Base-by-base conservation (phyloP, 1,284 basidiomycete genomes). In the Hypsizygus ulmarius region DNA sequence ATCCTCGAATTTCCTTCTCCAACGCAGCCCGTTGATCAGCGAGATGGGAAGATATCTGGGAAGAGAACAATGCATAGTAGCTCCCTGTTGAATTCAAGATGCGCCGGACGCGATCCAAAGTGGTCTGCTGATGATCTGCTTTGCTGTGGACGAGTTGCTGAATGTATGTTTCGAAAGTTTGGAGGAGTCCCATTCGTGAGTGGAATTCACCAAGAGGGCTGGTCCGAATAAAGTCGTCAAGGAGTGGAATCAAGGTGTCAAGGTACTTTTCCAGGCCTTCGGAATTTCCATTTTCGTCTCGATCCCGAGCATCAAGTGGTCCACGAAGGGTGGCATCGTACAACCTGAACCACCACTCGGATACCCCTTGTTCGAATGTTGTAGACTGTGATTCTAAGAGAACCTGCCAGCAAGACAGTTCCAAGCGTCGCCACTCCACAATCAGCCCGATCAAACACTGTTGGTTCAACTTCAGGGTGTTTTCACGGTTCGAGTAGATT, bases 281-380 rank as follows among this genome's bases (percentile, higher is more conserved):
- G 3, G 53, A 50, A 7, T 64, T 43, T 16, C 51, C 66, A 5
- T 59, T 54, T 28, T 54, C 53, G n/a, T 67, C 65, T 38, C 68
- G 67, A 6, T 70, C 66, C 4, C 67, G 68, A 3, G 80, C 71
- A 44, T 76, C 72, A 42, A 84, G 60, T 14, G 84, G 71, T 18
- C 88, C 88, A 19, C 82, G 78, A 53, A 96, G 72, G 19, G 82
- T 66, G 3, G 84, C 79, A 56, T 97, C 91, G 66, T 96, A 97
- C 18, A 99, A 70, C 10, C 82, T 81, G 77, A 98, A 93, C 86
- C 94, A 98, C 87, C 92, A 98, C 36, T 87, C 81, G 1, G 84
- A 75, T n/a, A 81, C 78, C 12, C 78, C 77, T 3, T 75, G 72
- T 18, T 76, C 69, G 62, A 91, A 94, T 3, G 70, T 67, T 14